Base-by-base conservation (phyloP, 1,284 basidiomycete genomes). In the Leccinum pallidistipes region DNA sequence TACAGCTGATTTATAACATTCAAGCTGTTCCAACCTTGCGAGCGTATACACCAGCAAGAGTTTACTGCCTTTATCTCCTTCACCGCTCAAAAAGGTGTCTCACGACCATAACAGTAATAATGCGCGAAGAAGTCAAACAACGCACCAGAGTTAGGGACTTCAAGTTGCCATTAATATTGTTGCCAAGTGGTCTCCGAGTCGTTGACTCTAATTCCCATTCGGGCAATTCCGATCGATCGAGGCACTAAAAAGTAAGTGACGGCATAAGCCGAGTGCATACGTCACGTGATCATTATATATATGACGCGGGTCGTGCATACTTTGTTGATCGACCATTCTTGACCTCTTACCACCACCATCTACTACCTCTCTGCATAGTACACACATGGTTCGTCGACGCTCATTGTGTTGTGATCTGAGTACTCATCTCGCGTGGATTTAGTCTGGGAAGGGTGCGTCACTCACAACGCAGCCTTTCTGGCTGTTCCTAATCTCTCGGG, bases 401-500 rank as follows among this genome's bases (percentile, higher is more conserved):
- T 52, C 16, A 34, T 50, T 29, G 24, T 21, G 32, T 9, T 49
- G 36, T 56, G 61, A 52, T 66, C 3, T 9, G 24, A 57, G 29
- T 3, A 34, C 54, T 3, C 5, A 8, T 61, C 61, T 72, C 38
- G 69, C 24, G 56, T 29, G 1, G n/a, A 1, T 31, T 24, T 58
- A 83, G 81, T 81, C 79, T 72, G 81, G 81, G 70, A 83, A 83
- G 72, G 81, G 81, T 83, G 55, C 38, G 69, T 56, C 36, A 24
- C 31, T 32, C 59, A 49, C 27, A 50, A 60, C 55, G 65, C 55
- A 58, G 47, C 24, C 53, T 50, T 47, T 45, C 57, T 21, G 45
- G 49, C n/a, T 18, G 45, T 40, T 60, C 54, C 54, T 67, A 56
- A 69, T 56, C 31, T 38, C 52, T 18, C 1, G 4, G 38, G 27